Percentiles rank a stretch among this genome's conserved stretches.
phyloP scores from a whole-genome alignment of 768 basidiomycete species.

The Lyophyllum semitale region DNA sequence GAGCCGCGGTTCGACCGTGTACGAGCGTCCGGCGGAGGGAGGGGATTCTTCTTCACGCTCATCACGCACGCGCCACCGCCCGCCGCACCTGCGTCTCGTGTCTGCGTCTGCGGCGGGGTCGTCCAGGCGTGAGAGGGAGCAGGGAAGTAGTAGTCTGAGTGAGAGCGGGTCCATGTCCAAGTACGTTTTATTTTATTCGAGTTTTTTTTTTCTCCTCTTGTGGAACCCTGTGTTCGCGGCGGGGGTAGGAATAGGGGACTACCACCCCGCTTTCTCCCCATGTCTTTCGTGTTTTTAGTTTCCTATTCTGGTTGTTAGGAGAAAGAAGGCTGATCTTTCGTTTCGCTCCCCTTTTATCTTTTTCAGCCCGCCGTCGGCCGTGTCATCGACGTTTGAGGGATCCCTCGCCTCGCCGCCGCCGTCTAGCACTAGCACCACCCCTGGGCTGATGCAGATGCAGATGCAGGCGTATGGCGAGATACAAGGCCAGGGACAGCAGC shows the following conservation, averaged over 20 bases:
- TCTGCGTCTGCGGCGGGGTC: too few relatives aligned
- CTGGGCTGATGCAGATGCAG: background rate
- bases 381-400: slow-evolving; percentile 10
- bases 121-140: background rate
- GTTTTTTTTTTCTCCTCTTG: too few relatives aligned
- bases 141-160: slow-evolving; percentile 8
- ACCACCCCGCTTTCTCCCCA: too few relatives aligned
- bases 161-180: slow-evolving; percentile 10
- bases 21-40: slow-evolving; percentile 21
- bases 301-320: too few relatives aligned
- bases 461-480: background rate
- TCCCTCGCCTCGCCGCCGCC: background rate
- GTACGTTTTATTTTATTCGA: background rate
- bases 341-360: too few relatives aligned
- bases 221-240: background rate
- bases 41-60: too few relatives aligned
- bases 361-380: slow-evolving; percentile 11
- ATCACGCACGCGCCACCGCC: slow-evolving; percentile 26
- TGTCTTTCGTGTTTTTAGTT: too few relatives aligned
- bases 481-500: background rate
- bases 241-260: too few relatives aligned
- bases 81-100: slow-evolving; percentile 29
- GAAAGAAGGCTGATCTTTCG: too few relatives aligned
- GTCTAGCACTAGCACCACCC: background rate
- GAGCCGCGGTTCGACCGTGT: slow-evolving; percentile 14